Evolutionary conservation across 371 early-diverging fungal genomes (phyloP).

Genomic region (Actinomortierella wolfii): DNA sequence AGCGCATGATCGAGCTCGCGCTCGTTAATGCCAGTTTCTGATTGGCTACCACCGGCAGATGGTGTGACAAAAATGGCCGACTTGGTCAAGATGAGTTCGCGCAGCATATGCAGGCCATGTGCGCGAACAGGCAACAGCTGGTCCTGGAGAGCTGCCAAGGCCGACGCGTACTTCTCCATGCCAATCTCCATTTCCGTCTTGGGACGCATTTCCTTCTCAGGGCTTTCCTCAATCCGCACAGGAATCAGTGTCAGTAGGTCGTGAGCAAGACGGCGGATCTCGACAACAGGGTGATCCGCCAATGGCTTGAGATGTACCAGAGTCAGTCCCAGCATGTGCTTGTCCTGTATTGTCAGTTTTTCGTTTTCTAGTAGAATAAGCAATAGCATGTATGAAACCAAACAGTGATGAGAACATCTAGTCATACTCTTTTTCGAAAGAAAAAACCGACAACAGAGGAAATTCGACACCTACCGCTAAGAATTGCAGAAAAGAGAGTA

Average conservation of each 20-base stretch:
- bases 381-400: background rate
- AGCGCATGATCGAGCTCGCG: slow-evolving; percentile 65
- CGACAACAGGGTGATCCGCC: slow-evolving; percentile 53
- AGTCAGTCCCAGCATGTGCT: slow-evolving; percentile 54
- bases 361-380: slow-evolving; percentile 53
- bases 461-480: slow-evolving; percentile 43
- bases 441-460: background rate
- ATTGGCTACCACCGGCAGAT: slow-evolving; percentile 52
- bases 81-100: slow-evolving; percentile 74
- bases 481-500: slow-evolving; percentile 55
- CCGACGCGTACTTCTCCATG: slow-evolving; percentile 66
- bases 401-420: background rate
- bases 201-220: slow-evolving; percentile 6
- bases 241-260: slow-evolving; percentile 63
- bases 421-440: background rate
- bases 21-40: slow-evolving; percentile 8
- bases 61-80: slow-evolving; percentile 35
- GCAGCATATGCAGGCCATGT: slow-evolving; percentile 81
- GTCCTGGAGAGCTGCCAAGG: slow-evolving; percentile 79
- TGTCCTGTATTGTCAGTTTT: slow-evolving; percentile 51
- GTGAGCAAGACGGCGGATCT: slow-evolving; percentile 59
- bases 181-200: slow-evolving; percentile 48
- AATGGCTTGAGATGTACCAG: slow-evolving; percentile 61
- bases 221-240: slow-evolving; percentile 14
- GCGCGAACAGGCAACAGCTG: slow-evolving; percentile 87